A percentile compares a stretch with the other conserved stretches of the same genome.
Conservation (phyloP, 257 asterid genomes). For the Mentha longifolia region DNA sequence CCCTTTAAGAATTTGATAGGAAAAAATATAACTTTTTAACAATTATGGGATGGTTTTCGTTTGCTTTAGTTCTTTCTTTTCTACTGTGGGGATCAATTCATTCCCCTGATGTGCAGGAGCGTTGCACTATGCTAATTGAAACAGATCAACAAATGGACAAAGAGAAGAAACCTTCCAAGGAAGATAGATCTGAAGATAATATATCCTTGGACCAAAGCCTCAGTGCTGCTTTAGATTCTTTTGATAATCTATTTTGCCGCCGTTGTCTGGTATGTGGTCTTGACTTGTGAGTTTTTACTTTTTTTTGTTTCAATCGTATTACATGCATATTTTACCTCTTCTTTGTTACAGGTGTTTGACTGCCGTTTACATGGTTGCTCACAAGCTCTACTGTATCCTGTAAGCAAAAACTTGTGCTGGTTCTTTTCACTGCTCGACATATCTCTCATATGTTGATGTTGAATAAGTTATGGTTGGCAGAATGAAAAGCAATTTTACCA, state of each 20-base stretch:
- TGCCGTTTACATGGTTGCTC: constrained; percentile 95
- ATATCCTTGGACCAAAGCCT: constrained; percentile 67
- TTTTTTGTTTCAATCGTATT: not conserved
- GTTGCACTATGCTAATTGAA: constrained; percentile 70
- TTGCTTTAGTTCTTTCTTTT: constrained; percentile 30
- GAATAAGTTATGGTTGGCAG: constrained; percentile 51
- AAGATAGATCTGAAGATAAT: constrained; percentile 47
- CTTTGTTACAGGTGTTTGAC: constrained; percentile 73
- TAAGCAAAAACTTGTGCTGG: constrained; percentile 46
- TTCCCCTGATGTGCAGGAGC: constrained; percentile 68
- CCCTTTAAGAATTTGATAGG: constrained; percentile 6
- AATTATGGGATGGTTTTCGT: constrained; percentile 22
- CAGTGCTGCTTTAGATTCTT: constrained; percentile 80
- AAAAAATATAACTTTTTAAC: constrained; percentile 19
- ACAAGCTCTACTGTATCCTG: constrained; percentile 65
- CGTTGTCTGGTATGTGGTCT: constrained; percentile 85
- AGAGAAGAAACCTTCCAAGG: constrained; percentile 43
- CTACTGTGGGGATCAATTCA: constrained; percentile 38
- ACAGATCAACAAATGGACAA: constrained; percentile 45
- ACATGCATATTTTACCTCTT: constrained; percentile 20
- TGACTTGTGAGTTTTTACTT: constrained; percentile 22
- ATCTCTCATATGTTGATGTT: constrained; percentile 31
- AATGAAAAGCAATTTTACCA: constrained; percentile 63
- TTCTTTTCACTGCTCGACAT: constrained; percentile 24
- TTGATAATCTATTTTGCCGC: constrained; percentile 93